Conservation (phyloP, 495 filamentous ascomycete genomes). For the Aspergillus affinis region DNA sequence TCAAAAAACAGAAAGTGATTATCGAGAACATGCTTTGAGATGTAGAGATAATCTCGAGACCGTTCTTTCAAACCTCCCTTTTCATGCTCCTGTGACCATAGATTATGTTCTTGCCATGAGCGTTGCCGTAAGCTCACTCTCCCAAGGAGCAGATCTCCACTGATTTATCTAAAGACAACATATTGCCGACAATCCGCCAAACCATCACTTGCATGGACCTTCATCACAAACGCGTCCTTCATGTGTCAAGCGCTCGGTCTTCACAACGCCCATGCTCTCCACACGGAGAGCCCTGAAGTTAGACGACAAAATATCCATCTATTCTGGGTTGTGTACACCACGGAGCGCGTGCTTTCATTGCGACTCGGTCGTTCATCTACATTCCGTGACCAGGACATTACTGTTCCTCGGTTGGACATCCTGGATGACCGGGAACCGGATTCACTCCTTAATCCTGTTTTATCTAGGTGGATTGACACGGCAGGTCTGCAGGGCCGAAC, state of each 20-base stretch:
- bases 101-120: slow-evolving; percentile 13
- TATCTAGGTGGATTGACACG: slow-evolving; percentile 10
- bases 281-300: not conserved
- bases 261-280: slow-evolving; percentile 1
- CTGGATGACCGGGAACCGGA: slow-evolving; percentile 1
- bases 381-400: slow-evolving; percentile 15
- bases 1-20: slow-evolving; percentile 3
- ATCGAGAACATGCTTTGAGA: slow-evolving; percentile 7
- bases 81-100: slow-evolving; percentile 8
- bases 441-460: not conserved
- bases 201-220: slow-evolving; percentile 13
- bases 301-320: slow-evolving; percentile 1
- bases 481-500: slow-evolving; percentile 12
- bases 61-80: slow-evolving; percentile 10
- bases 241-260: slow-evolving; percentile 14
- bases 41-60: slow-evolving; percentile 14
- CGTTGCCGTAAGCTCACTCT: slow-evolving; percentile 14
- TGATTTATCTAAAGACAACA: slow-evolving; percentile 4
- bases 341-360: slow-evolving; percentile 3
- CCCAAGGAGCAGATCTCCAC: not conserved
- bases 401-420: slow-evolving; percentile 2
- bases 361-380: slow-evolving; percentile 10
- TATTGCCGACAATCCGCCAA: slow-evolving; percentile 16
- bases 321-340: slow-evolving; percentile 13
- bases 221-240: slow-evolving; percentile 11